phyloP scores from a whole-genome alignment of 179 eudicot species.

The Dionaea muscipula region DNA sequence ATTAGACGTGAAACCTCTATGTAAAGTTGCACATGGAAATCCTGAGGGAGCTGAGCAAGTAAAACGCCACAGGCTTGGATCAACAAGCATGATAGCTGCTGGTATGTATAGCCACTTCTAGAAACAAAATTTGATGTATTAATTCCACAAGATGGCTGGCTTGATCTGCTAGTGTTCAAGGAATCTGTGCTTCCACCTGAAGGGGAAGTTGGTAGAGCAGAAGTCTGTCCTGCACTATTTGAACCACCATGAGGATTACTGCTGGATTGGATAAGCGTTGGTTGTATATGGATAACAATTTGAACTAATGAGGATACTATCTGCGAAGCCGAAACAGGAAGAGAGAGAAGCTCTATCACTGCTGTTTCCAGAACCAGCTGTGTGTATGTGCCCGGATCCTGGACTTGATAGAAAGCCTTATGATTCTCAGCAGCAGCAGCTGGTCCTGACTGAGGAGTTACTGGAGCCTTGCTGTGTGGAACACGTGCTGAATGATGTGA shows the following conservation, averaged over 20 bases:
- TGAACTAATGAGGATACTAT: conserved; percentile 75
- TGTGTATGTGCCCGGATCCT: conserved; percentile 91
- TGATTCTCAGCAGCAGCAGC: conserved; percentile 51
- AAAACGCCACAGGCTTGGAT: conserved; percentile 96
- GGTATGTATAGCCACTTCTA: conserved; percentile 85
- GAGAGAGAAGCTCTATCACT: conserved; percentile 84
- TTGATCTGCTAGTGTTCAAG: conserved; percentile 58
- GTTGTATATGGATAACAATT: conserved; percentile 77
- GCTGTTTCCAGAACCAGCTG: conserved; percentile 94
- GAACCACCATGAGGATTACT: conserved; percentile 60
- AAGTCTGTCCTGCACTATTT: conserved; percentile 41
- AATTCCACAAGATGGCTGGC: conserved; percentile 55
- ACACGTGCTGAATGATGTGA: conserved; percentile 32
- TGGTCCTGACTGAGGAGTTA: conserved; percentile 45
- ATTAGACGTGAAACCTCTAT: conserved; percentile 70
- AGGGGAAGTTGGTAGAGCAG: conserved; percentile 87
- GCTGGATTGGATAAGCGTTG: conserved; percentile 79
- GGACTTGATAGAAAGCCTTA: conserved; percentile 85
- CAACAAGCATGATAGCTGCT: conserved; percentile 84
- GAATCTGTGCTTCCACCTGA: conserved; percentile 98
- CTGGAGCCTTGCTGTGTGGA: conserved; percentile 40
- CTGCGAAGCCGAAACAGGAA: conserved; percentile 72
- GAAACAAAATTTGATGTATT: conserved; percentile 63
- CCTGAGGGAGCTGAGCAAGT: conserved; percentile 87
- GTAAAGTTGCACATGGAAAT: conserved; percentile 77